Base-by-base conservation (phyloP, 495 filamentous ascomycete species). In the Podospora anserina region DNA sequence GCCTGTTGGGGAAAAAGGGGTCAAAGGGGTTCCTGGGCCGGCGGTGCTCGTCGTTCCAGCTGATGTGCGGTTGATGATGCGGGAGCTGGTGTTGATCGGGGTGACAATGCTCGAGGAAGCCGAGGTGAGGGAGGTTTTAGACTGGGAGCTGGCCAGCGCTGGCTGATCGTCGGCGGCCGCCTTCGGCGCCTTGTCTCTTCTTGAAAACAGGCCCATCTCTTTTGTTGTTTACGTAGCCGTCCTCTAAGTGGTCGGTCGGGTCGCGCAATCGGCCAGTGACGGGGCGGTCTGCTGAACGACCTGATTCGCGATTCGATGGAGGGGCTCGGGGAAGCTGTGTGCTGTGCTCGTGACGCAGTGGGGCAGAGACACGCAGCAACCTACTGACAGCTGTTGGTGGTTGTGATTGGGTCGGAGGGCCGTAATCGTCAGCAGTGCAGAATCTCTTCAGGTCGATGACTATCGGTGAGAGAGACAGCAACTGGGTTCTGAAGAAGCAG, bases 191-290 rank as follows among this genome's bases (percentile, higher is more conserved):
- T 81, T 82, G 57, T 81, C 78, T 61, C 80, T 81, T 68, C 82
- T 75, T 9, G 83, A 83, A 76, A 86, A 86, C 64, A 86, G 72
- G 73, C 84, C 84, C 84, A 86, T 85, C 49, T 66, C 65, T 63
- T 63, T 63, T 65, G 66, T 55, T 28, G 61, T 58, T 61, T 53
- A 63, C 65, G 64, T 61, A 57, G 66, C 44, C 58, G 58, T 32
- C 11, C 60, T 68, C 54, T 60, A 39, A 71, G 66, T 64, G 70
- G 70, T 56, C 63, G 27, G 54, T 56, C 16, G 59, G 61, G 16
- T 49, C 57, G 61, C 32, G 55, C 32, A 65, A 65, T 74, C 66
- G 72, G 74, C 72, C 64, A 60, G 59, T 64, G 27, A 53, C 59
- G 56, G 66, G 20, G 66, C 66, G 71, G 65, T 68, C 69, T 73